These are phyloP conservation scores for Sclerotinia nivalis DNA, from an alignment of 2,329 filamentous ascomycete genomes.

Conservation along the genomic window DNA sequence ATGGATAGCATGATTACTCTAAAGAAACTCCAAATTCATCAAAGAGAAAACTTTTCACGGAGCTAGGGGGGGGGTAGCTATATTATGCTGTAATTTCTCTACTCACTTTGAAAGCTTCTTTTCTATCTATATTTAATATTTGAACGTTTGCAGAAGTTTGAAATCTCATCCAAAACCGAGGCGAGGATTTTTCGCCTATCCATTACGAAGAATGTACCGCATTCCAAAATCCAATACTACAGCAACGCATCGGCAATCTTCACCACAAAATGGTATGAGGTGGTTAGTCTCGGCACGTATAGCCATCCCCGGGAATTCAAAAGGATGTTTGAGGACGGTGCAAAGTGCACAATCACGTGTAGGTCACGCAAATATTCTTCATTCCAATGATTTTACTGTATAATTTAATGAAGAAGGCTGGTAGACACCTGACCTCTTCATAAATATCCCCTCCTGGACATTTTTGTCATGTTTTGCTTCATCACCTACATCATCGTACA, in stretches of 20 bases:
- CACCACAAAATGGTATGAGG: not conserved
- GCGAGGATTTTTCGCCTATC: slow-evolving; percentile 6
- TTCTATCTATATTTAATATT: slow-evolving; percentile 12
- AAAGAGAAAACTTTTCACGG: slow-evolving; percentile 1
- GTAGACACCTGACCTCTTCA: slow-evolving; percentile 32
- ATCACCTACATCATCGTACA: slow-evolving; percentile 28
- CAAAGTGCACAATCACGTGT: slow-evolving; percentile 23
- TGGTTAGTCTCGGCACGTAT: slow-evolving; percentile 24
- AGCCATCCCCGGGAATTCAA: slow-evolving; percentile 25
- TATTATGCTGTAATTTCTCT: slow-evolving; percentile 9
- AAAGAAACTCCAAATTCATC: not conserved
- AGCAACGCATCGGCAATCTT: slow-evolving; percentile 9
- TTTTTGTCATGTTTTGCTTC: slow-evolving; percentile 33
- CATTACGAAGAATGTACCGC: slow-evolving; percentile 23
- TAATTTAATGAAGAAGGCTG: slow-evolving; percentile 37
- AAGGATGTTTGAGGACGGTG: slow-evolving; percentile 22
- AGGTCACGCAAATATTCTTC: slow-evolving; percentile 23
- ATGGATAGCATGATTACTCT: not conserved
- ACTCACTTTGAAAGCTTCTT: not conserved
- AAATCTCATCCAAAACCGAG: slow-evolving; percentile 5
- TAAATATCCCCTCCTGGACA: slow-evolving; percentile 37
- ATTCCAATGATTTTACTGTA: slow-evolving; percentile 30
- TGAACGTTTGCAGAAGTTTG: slow-evolving; percentile 20
- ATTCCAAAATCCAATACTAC: slow-evolving; percentile 10
- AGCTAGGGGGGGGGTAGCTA: slow-evolving; percentile 19